Conservation (phyloP, 2,329 filamentous ascomycete species). For the Trichoderma lentiforme region DNA sequence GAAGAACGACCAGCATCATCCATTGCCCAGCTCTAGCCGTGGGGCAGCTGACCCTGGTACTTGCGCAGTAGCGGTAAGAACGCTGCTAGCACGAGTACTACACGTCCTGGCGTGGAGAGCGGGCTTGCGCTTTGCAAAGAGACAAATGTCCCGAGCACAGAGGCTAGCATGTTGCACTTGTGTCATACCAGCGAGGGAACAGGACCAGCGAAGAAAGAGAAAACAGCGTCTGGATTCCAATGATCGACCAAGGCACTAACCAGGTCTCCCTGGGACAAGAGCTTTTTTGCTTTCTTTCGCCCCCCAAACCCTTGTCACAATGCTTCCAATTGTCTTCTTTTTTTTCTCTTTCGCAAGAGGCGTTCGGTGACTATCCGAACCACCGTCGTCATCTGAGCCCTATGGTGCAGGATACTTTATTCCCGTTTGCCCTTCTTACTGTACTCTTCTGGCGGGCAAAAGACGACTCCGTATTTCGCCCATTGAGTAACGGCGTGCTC, state of each 20-base stretch:
- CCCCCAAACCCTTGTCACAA: background rate
- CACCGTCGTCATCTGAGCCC: conserved; percentile 7
- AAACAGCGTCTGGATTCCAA: background rate
- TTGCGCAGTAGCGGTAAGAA: background rate
- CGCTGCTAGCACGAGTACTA: background rate
- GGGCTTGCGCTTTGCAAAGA: background rate
- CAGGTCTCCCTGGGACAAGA: background rate
- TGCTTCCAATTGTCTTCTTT: background rate
- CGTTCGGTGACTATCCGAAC: background rate
- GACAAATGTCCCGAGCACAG: background rate
- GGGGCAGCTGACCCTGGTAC: conserved; percentile 9
- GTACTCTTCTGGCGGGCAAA: background rate
- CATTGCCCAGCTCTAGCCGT: background rate
- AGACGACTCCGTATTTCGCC: background rate
- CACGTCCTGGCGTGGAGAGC: background rate
- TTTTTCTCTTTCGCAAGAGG: background rate
- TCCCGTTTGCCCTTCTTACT: background rate
- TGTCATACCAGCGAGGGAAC: conserved; percentile 1
- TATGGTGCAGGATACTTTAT: background rate
- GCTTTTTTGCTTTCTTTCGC: background rate
- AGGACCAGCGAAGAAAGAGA: background rate
- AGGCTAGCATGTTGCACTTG: background rate
- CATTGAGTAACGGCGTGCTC: background rate
- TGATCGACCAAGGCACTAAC: background rate
- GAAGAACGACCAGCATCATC: background rate